Percentiles rank a stretch among this genome's conserved stretches.
Evolutionary conservation across 2,329 filamentous ascomycete species (phyloP).

Genomic region (Monosporascus ibericus): DNA sequence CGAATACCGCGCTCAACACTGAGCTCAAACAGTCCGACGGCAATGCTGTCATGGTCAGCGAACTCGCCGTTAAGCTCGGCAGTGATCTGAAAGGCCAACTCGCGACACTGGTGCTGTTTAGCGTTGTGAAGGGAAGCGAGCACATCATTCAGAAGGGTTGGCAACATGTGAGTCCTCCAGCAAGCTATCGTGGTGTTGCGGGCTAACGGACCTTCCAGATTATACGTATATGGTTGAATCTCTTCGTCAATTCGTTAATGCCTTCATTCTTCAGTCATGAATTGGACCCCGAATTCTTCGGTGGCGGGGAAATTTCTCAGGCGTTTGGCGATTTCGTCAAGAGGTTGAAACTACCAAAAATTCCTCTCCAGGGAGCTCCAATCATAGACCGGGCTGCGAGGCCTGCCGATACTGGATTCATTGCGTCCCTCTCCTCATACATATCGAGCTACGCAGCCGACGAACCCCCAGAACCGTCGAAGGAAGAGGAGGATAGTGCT

Average conservation of each 20-base stretch:
- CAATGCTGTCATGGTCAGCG: slow-evolving; percentile 90
- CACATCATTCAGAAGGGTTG: slow-evolving; percentile 68
- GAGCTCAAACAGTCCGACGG: slow-evolving; percentile 89
- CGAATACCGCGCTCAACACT: slow-evolving; percentile 85
- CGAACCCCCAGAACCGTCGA: slow-evolving; percentile 93
- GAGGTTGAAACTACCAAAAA: slow-evolving; percentile 66
- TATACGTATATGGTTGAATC: slow-evolving; percentile 85
- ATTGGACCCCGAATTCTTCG: neutral
- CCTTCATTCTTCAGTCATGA: slow-evolving; percentile 66
- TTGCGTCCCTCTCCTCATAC: slow-evolving; percentile 92
- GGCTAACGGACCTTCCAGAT: slow-evolving; percentile 48
- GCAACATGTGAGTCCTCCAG: slow-evolving; percentile 59
- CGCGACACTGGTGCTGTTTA: slow-evolving; percentile 91
- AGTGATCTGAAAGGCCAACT: slow-evolving; percentile 90
- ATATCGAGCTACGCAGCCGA: slow-evolving; percentile 98
- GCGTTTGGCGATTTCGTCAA: slow-evolving; percentile 34
- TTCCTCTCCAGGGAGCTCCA: slow-evolving; percentile 88
- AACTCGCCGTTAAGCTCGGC: slow-evolving; percentile 92
- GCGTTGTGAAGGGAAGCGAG: slow-evolving; percentile 83
- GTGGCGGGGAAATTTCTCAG: neutral
- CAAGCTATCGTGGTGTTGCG: neutral
- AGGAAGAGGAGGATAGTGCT: slow-evolving; percentile 94
- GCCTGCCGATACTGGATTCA: slow-evolving; percentile 73
- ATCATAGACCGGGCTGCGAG: slow-evolving; percentile 83
- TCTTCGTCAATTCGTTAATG: slow-evolving; percentile 92